Evolutionary conservation across 2,329 filamentous ascomycete species (phyloP).

Genomic region (Fusarium virguliforme): DNA sequence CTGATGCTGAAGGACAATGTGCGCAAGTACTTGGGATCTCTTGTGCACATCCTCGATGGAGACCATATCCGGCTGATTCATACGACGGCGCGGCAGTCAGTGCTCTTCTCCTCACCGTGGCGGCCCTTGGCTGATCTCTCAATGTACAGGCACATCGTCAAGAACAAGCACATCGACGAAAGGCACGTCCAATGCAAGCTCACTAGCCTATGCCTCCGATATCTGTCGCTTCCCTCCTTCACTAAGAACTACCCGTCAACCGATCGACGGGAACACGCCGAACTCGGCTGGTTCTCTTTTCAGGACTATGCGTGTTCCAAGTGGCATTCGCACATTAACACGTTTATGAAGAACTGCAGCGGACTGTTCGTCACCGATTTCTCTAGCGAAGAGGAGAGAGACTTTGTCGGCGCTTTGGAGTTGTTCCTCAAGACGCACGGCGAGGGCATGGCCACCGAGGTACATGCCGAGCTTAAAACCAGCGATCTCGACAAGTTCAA

Average conservation of each 20-base stretch:
- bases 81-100: not conserved
- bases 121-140: not conserved
- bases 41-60: not conserved
- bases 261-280: constrained; percentile 29
- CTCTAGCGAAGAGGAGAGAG: not conserved
- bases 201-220: constrained; percentile 52
- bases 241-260: constrained; percentile 23
- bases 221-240: constrained; percentile 57
- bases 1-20: constrained; percentile 45
- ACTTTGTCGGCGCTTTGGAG: not conserved
- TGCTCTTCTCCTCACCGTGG: not conserved
- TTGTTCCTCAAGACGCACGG: not conserved
- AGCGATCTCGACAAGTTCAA: not conserved
- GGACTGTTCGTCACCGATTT: not conserved
- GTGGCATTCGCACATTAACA: not conserved
- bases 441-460: not conserved
- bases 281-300: constrained; percentile 55
- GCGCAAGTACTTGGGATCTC: not conserved
- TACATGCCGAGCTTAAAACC: not conserved
- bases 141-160: constrained; percentile 43
- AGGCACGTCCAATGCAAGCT: constrained; percentile 25
- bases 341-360: constrained; percentile 3
- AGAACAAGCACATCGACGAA: constrained; percentile 47
- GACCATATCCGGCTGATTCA: constrained; percentile 1
- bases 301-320: constrained; percentile 55